Evolutionary conservation across 1,139 yeast species (phyloP), one percentile per base, ranked within the genome.

Genomic region (Taiozyma sp.): DNA sequence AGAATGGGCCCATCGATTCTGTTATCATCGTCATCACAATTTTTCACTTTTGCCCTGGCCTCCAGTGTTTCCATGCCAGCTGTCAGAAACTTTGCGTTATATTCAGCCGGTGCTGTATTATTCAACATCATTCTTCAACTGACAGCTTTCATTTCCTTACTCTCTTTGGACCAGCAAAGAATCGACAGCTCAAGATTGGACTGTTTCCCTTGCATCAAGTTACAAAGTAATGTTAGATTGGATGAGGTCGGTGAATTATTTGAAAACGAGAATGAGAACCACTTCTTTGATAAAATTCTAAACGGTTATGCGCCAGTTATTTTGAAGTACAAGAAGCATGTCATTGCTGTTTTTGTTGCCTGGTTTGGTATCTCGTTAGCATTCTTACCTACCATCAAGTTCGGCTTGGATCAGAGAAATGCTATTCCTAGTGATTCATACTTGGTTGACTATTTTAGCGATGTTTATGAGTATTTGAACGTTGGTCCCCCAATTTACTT

Each of bases 401-500:
- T 87, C 41, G 99, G 98, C 0, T 76, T 93, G 32, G 98, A 93
- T 65, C 98, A 93, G 67, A 77, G 96, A 52, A 72, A 86, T 44
- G 98, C 98, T 0, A 78, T 93, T 16, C 98, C 98, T 0, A 70
- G 77, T 5, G 91, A 80, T 51, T 91, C 97, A 0, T 89, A 91
- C 62, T 70, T 93, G 60, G 83, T 90, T 38, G 76, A 81, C 50
- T 93, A 93, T 66, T 93, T 88, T 69, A 73, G 85, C 56, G 91
- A 93, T 48, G 74, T 91, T 14, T 87, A 86, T 63, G 68, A 75
- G 3, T 87, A 84, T 63, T 74, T 93, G 54, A 84, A 87, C 56
- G 87, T 87, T 4, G 99, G 98, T 0, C 97, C 99, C 1, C 99
- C 99, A 0, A 78, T 89, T 1, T 93, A 87, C 63, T 87, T 90